Evolutionary conservation across 2,329 filamentous ascomycete species (phyloP).

Genomic region (Alternaria sp.): DNA sequence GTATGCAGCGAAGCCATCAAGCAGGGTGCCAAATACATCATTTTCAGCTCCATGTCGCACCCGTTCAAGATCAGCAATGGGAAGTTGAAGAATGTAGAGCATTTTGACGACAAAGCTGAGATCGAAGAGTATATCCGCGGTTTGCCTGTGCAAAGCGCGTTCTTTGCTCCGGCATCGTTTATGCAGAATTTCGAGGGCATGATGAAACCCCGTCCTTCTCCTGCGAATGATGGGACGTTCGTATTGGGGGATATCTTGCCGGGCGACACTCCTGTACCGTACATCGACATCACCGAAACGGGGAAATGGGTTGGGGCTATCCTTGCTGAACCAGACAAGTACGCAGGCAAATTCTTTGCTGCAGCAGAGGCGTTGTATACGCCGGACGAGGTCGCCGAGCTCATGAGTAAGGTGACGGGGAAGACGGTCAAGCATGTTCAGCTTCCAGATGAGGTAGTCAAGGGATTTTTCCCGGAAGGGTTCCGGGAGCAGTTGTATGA

Average conservation of each 20-base stretch:
- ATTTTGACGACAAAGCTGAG: conserved; percentile 65
- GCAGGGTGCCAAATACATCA: conserved; percentile 46
- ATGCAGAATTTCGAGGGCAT: conserved; percentile 56
- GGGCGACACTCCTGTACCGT: conserved; percentile 43
- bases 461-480: conserved; percentile 27
- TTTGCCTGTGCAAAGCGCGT: conserved; percentile 58
- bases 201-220: conserved; percentile 22
- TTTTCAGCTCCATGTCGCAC: conserved; percentile 46
- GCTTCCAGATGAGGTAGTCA: conserved; percentile 35
- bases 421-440: conserved; percentile 40
- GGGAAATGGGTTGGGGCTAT: conserved; percentile 54
- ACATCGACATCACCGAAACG: conserved; percentile 56
- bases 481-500: conserved; percentile 29
- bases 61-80: conserved; percentile 39
- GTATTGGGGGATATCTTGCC: conserved; percentile 20
- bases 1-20: conserved; percentile 42
- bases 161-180: conserved; percentile 62
- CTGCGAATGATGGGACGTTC: conserved; percentile 33
- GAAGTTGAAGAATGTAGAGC: conserved; percentile 46
- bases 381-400: conserved; percentile 48
- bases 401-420: conserved; percentile 51
- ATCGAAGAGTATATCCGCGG: conserved; percentile 62
- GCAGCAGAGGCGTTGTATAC: conserved; percentile 53
- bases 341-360: conserved; percentile 53
- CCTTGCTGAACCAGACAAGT: conserved; percentile 52